Base-by-base conservation (phyloP, 202 grass and related monocot species). In the Eragrostis tef region DNA sequence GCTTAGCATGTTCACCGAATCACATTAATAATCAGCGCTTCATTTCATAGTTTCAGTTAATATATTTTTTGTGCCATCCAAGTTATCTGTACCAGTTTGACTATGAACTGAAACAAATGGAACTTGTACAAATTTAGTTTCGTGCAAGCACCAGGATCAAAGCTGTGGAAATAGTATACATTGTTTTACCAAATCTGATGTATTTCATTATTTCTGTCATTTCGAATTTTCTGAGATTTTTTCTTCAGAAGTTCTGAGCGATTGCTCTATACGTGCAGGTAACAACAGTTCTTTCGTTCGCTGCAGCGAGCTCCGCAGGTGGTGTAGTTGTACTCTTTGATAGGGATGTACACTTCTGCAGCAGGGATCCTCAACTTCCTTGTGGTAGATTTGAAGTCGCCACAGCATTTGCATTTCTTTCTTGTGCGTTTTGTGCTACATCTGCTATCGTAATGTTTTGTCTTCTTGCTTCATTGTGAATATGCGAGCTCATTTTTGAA, bases 401-500 rank as follows among this genome's bases (percentile, higher is more conserved):
- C 62, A 89, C 87, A 34, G 86, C 88, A 66, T 86, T 89, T 48
- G 86, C 94, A 62, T 93, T 97, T 75, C 72, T 97, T 67, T 88
- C 88, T 45, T 97, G 91, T 80, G 70, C 87, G 12, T 83, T 89
- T 62, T 84, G 89, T 46, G 88, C 84, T 42, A 78, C 79, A 17
- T 97, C 94, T 50, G 91, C 91, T 26, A 82, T 89, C 10, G 78
- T 93, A 74, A 89, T 97, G 84, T 91, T 93, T 81, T 93, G 91
- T 81, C 84, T 97, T 48, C 81, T 93, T 12, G 94, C 90, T 46
- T 91, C 93, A 10, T 52, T 93, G 73, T 93, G 84, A 97, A 79
- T 79, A 64, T 69, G 11, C 26, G 8, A 54, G 26, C 46, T 83
- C n/a, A 79, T 41, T 53, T 62, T 70, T 44, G 7, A 26, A 79